Evolutionary conservation across 176 grass and related monocot species (phyloP), one percentile per base, ranked within the genome.

Genomic region (Otatea glauca): DNA sequence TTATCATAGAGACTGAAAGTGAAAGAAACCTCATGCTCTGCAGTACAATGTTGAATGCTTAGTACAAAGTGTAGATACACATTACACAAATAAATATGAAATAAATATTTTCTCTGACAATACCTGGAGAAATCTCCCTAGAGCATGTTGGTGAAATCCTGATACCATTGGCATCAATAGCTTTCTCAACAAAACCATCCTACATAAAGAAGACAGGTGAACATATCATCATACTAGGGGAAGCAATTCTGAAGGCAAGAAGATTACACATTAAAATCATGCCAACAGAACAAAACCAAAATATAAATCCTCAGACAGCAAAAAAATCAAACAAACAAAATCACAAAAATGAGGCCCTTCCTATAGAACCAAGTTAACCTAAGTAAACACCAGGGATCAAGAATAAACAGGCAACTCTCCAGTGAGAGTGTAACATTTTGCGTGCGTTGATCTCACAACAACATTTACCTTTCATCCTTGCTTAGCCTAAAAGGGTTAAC

Each of bases 11-110:
- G 89, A 87, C 79, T 99, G 80, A 99, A 88, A 50, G 88, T 90
- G 70, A 99, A 99, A 83, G 96, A 99, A 88, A 94, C 96, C 51
- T 99, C 96, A 72, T 89, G 75, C 51, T 94, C 93, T 99, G 89
- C 80, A 70, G 83, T 54, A 79, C 43, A 74, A 63, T 62, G 9
- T 72, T 64, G 66, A 82, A 74, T 35, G 34, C 9, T 81, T 69
- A 98, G 61, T 82, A 47, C 13, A 88, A 75, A 80, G 9, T 38
- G 35, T 67, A 32, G 65, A 81, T 65, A 75, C 38, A 61, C 65
- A 34, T 78, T 65, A 79, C 29, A 67, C 66, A 35, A 76, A 59
- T 55, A 65, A 48, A 69, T 81, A 69, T 43, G 78, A 64, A 83
- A 50, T 60, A 88, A 68, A 75, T 50, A 76, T 56, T 65, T 78